Base-by-base conservation (phyloP, 192 early-diverging fungal genomes). In the Coemansia sp. region DNA sequence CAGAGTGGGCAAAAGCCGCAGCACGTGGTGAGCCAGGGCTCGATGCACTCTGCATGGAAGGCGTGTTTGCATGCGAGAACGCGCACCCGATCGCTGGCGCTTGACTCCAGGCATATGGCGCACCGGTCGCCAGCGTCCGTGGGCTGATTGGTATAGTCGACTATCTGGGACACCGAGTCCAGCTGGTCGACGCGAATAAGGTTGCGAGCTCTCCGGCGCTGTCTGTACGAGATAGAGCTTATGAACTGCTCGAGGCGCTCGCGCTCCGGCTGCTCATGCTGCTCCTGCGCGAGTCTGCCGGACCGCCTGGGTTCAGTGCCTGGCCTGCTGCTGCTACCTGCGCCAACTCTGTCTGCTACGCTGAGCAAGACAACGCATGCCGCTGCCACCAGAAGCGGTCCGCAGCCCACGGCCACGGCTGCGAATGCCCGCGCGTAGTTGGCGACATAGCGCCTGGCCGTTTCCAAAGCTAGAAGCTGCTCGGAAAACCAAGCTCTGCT, bases 11-110 rank as follows among this genome's bases (percentile, higher is more conserved):
- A 82, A 9, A 65, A 52, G 6, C 68, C 51, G 23, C 69, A 64
- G 55, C 42, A 65, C 6, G 48, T 35, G 20, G 79, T 72, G 16
- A 83, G 65, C 81, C 81, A 83, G 10, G 62, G 63, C 39, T 80
- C 81, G 27, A 83, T 62, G 62, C 81, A 83, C 11, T 24, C 28
- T 2, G 63, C 60, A 27, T 83, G 81, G 56, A 80, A 83, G 11
- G 48, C 28, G 45, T 83, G 81, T 6, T 16, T 8, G 61, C 81
- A 83, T 19, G 50, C 11, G 6, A 81, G 69, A 28, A 60, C 36
- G 22, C 78, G 73, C 14, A 81, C 35, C 30, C 16, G 8, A 13
- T 13, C 42, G 13, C 39, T 34, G 35, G 45, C 36, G 13, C 22
- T 56, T 0, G 25, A 14, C 24, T 76, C 74, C 16, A 76, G 58